Evolutionary conservation across 2,329 filamentous ascomycete genomes (phyloP).

Genomic region (Arthroderma sp.): DNA sequence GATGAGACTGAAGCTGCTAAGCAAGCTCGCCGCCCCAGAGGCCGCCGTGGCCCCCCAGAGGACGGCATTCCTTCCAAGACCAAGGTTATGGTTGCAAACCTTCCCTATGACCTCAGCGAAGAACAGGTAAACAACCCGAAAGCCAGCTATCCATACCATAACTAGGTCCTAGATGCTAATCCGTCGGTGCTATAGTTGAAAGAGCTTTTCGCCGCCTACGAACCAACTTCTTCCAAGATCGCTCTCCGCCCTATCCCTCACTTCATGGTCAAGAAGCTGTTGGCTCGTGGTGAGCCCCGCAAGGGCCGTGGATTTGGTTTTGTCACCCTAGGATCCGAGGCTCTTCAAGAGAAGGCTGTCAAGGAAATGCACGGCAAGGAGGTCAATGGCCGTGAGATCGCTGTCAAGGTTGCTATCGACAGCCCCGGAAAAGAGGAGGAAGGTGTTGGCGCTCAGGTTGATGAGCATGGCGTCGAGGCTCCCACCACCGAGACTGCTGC

Average conservation of each 20-base stretch:
- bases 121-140: constrained; percentile 58
- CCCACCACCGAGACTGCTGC: constrained; percentile 15
- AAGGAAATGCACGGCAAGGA: constrained; percentile 98
- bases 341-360: constrained; percentile 94
- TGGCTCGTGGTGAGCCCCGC: constrained; percentile 91
- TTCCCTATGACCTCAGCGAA: constrained; percentile 95
- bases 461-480: constrained; percentile 16
- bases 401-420: constrained; percentile 99
- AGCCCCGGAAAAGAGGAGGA: constrained; percentile 97
- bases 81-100: constrained; percentile 99
- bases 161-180: neutral
- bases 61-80: constrained; percentile 97
- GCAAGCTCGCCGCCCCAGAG: constrained; percentile 42
- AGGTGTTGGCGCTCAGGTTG: constrained; percentile 38
- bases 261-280: constrained; percentile 99
- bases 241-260: constrained; percentile 94
- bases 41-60: constrained; percentile 88
- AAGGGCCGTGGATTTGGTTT: constrained; percentile 99
- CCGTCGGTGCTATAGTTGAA: constrained; percentile 54
- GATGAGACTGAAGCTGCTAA: constrained; percentile 23
- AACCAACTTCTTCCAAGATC: constrained; percentile 92
- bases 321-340: constrained; percentile 88
- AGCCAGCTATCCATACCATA: neutral
- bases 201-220: constrained; percentile 88
- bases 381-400: constrained; percentile 96